Percentiles rank a stretch among this genome's conserved stretches.
phyloP scores from a whole-genome alignment of 179 eudicot genomes.

The Beta lomatogona region DNA sequence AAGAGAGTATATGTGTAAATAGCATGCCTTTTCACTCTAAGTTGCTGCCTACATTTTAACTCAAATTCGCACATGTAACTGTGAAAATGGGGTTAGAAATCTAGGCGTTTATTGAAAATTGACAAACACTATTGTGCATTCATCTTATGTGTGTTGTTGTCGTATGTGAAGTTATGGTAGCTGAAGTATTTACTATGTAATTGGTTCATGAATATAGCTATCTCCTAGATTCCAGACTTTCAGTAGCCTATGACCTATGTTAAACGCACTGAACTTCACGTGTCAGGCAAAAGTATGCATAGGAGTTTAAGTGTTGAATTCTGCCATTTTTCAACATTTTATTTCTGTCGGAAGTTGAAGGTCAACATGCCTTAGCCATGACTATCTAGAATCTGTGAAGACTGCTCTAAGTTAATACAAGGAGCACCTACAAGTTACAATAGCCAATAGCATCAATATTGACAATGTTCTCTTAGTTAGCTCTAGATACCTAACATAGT shows the following conservation, averaged over 20 bases:
- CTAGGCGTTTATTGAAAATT: not conserved
- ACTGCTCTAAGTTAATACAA: not conserved
- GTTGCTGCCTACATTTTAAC: not conserved
- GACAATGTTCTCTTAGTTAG: not conserved
- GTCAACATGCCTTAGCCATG: not conserved
- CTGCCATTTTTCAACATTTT: no score
- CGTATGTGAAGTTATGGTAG: not conserved
- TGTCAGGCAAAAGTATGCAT: not conserved
- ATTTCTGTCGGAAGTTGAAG: not conserved
- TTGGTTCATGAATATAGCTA: not conserved
- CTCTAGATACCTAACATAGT: not conserved
- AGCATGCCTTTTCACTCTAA: not conserved
- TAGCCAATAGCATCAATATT: not conserved
- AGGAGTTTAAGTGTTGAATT: not conserved
- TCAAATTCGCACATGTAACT: not conserved
- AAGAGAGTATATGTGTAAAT: not conserved
- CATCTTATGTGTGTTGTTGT: not conserved
- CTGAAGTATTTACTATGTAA: no score
- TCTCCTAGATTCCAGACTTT: not conserved
- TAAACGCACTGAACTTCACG: not conserved
- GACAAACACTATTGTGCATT: not conserved
- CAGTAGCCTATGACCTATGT: not conserved
- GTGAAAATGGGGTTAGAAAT: not conserved
- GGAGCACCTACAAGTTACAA: not conserved
- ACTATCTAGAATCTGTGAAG: not conserved